Conservation (phyloP, 176 grass and related monocot genomes). For the Panicum miliaceum region DNA sequence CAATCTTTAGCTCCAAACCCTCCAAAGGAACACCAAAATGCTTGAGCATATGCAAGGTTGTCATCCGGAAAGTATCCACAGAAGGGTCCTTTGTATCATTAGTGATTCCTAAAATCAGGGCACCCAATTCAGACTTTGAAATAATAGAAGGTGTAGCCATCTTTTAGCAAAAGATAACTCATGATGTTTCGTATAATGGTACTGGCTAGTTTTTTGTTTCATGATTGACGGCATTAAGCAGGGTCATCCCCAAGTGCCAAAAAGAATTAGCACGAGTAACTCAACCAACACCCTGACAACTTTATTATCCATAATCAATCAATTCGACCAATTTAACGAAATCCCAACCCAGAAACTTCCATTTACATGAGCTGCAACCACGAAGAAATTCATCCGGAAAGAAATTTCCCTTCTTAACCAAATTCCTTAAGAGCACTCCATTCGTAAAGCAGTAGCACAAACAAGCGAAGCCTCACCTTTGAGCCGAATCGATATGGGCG, state of each 20-base stretch:
- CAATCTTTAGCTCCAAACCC: slow-evolving; percentile 84
- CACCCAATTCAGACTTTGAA: slow-evolving; percentile 17
- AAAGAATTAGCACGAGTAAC: not conserved
- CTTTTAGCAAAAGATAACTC: not conserved
- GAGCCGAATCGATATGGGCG: slow-evolving; percentile 61
- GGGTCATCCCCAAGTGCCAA: not conserved
- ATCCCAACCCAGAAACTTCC: not conserved
- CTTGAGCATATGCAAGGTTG: slow-evolving; percentile 89
- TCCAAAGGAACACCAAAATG: slow-evolving; percentile 87
- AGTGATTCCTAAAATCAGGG: slow-evolving; percentile 68
- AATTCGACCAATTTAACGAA: not conserved
- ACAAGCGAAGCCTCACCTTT: slow-evolving; percentile 50
- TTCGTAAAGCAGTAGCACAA: not conserved
- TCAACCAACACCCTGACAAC: not conserved
- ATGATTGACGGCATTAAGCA: not conserved
- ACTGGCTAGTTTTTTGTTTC: not conserved
- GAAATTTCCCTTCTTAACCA: not conserved
- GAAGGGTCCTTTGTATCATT: slow-evolving; percentile 87
- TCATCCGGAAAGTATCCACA: slow-evolving; percentile 73
- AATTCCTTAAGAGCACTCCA: not conserved
- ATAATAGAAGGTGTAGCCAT: not conserved
- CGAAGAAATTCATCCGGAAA: not conserved
- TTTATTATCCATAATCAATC: not conserved
- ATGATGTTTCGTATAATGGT: not conserved
- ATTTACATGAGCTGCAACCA: not conserved